Conservation (phyloP, 202 grass and related monocot species). For the Elaeis oleifera region DNA sequence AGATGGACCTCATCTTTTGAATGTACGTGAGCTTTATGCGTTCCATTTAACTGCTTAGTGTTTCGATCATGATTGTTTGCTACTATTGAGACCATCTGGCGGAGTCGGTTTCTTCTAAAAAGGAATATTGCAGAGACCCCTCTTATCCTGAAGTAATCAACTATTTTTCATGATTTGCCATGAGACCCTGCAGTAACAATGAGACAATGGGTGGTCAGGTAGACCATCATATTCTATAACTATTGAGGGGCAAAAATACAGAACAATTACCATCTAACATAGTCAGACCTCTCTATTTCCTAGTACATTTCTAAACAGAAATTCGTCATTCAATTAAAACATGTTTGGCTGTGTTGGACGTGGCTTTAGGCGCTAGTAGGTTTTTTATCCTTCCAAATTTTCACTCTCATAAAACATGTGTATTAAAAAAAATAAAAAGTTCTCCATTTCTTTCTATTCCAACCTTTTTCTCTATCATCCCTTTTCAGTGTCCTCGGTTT, state of each 20-base stretch:
- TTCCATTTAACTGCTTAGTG: slow-evolving; percentile 80
- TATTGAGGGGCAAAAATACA: background rate
- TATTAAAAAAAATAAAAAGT: too few relatives aligned
- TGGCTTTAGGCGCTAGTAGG: too few relatives aligned
- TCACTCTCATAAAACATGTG: too few relatives aligned
- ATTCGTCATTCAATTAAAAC: too few relatives aligned
- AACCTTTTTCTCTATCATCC: too few relatives aligned
- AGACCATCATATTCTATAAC: background rate
- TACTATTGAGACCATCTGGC: slow-evolving; percentile 66
- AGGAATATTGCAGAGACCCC: slow-evolving; percentile 70
- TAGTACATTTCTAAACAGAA: too few relatives aligned
- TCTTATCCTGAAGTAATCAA: slow-evolving; percentile 61
- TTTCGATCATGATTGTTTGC: slow-evolving; percentile 80
- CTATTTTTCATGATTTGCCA: slow-evolving; percentile 51
- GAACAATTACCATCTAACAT: background rate
- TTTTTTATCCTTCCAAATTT: too few relatives aligned
- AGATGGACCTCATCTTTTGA: slow-evolving; percentile 44
- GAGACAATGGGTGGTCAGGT: slow-evolving; percentile 2
- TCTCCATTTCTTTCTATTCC: too few relatives aligned
- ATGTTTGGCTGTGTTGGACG: too few relatives aligned
- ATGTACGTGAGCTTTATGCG: slow-evolving; percentile 86
- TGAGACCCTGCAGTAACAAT: slow-evolving; percentile 55
- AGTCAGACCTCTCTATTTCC: too few relatives aligned
- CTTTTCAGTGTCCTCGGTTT: too few relatives aligned
- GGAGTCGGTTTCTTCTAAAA: slow-evolving; percentile 80